Conservation (phyloP, 1,284 basidiomycete species). For the Puccinia polysora region DNA sequence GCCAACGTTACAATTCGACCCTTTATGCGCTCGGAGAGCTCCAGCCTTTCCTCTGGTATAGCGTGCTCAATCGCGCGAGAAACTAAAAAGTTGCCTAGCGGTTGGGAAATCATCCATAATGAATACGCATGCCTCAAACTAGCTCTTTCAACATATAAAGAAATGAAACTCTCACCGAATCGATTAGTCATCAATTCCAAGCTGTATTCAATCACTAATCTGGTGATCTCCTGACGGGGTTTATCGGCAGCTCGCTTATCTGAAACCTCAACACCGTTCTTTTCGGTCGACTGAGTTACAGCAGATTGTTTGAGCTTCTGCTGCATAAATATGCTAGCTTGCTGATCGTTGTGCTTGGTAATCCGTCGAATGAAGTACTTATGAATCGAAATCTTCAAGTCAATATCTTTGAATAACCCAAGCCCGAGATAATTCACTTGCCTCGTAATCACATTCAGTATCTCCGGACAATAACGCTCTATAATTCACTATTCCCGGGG, state of each 20-base stretch:
- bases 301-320: constrained; percentile 45
- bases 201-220: constrained; percentile 42
- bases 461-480: constrained; percentile 40
- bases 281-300: constrained; percentile 19
- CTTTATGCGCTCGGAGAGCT: constrained; percentile 33
- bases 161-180: constrained; percentile 25
- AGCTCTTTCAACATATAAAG: too few relatives aligned
- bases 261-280: background rate
- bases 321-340: constrained; percentile 44
- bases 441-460: constrained; percentile 44
- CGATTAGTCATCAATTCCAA: constrained; percentile 44
- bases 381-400: background rate
- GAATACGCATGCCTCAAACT: background rate
- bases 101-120: background rate
- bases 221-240: constrained; percentile 36
- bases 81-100: constrained; percentile 42
- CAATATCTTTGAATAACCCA: background rate
- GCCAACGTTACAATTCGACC: constrained; percentile 41
- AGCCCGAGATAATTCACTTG: background rate
- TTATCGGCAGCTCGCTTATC: constrained; percentile 1
- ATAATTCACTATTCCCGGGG: constrained; percentile 40
- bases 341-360: constrained; percentile 44
- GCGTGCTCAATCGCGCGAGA: constrained; percentile 44
- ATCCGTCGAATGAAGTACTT: constrained; percentile 44
- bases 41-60: constrained; percentile 28